Conservation (phyloP, 1,284 basidiomycete species). For the Cryptococcus sp. region DNA sequence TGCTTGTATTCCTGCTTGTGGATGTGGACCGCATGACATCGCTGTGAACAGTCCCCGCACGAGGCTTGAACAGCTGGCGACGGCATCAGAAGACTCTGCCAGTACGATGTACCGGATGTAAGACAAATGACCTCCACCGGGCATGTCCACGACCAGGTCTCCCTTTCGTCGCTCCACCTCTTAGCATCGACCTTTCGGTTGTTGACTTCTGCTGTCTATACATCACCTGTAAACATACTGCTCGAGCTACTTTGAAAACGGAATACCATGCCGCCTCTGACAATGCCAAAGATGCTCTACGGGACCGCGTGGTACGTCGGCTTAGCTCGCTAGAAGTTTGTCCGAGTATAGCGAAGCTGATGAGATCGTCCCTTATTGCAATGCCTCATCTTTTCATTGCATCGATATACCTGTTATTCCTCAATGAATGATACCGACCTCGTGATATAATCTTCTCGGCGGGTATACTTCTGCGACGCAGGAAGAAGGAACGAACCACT, state of each 20-base stretch:
- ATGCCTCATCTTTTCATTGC: too few species aligned
- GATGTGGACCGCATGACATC: too few species aligned
- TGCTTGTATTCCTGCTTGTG: too few species aligned
- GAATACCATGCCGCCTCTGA: slow-evolving; percentile 10
- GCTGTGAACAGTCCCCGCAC: too few species aligned
- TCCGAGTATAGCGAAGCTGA: neutral
- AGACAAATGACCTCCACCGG: neutral
- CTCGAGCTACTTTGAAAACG: neutral
- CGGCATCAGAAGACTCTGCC: neutral
- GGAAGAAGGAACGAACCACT: slow-evolving; percentile 73
- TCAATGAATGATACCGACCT: neutral
- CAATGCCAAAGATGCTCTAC: slow-evolving; percentile 62
- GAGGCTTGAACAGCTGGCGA: too few species aligned
- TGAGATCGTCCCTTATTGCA: neutral
- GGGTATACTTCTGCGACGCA: slow-evolving; percentile 1
- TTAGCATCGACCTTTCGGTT: too few species aligned
- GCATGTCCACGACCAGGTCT: neutral
- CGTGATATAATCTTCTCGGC: too few species aligned
- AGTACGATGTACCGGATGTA: neutral
- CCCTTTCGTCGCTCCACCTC: neutral
- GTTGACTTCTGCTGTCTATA: neutral
- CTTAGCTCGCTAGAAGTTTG: neutral
- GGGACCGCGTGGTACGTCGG: slow-evolving; percentile 65
- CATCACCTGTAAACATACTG: neutral
- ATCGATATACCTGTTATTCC: slow-evolving; percentile 26